Evolutionary conservation across 2,329 filamentous ascomycete genomes (phyloP).

Genomic region (Beauveria asiatica): DNA sequence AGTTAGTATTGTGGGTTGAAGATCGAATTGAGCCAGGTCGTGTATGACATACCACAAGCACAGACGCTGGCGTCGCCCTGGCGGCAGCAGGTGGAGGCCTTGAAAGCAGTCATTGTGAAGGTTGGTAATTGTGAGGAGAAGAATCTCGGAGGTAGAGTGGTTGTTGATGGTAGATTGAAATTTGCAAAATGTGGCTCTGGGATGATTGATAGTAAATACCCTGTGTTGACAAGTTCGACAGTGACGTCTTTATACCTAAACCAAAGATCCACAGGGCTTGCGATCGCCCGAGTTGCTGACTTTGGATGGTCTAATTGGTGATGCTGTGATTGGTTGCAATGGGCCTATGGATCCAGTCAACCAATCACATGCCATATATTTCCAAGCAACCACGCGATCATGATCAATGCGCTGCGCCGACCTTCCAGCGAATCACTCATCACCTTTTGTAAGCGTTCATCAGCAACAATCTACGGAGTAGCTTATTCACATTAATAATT

Average conservation of each 20-base stretch:
- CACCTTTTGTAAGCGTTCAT: not conserved
- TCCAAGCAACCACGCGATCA: slow-evolving; percentile 7
- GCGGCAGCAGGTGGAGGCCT: slow-evolving; percentile 47
- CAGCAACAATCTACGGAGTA: not conserved
- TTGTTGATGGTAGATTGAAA: not conserved
- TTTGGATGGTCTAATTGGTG: not conserved
- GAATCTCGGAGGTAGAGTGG: not conserved
- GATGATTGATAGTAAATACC: not conserved
- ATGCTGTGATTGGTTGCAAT: slow-evolving; percentile 1
- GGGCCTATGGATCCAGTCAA: not conserved
- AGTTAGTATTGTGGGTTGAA: not conserved
- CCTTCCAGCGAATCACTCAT: slow-evolving; percentile 1
- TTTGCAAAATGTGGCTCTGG: not conserved
- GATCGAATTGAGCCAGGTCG: not conserved
- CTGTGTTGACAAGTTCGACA: not conserved
- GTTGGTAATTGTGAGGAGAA: not conserved
- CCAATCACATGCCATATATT: not conserved
- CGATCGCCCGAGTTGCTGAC: slow-evolving; percentile 4
- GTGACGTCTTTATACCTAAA: slow-evolving; percentile 12
- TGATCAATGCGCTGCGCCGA: not conserved
- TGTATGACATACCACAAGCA: slow-evolving; percentile 44
- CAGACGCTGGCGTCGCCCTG: slow-evolving; percentile 40
- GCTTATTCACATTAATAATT: too few relatives aligned
- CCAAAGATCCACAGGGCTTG: not conserved
- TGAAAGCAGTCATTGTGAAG: slow-evolving; percentile 15